These are phyloP conservation scores for Plasmodium malariae DNA, from an alignment of 169 alveolate species.

Conservation along the genomic window DNA sequence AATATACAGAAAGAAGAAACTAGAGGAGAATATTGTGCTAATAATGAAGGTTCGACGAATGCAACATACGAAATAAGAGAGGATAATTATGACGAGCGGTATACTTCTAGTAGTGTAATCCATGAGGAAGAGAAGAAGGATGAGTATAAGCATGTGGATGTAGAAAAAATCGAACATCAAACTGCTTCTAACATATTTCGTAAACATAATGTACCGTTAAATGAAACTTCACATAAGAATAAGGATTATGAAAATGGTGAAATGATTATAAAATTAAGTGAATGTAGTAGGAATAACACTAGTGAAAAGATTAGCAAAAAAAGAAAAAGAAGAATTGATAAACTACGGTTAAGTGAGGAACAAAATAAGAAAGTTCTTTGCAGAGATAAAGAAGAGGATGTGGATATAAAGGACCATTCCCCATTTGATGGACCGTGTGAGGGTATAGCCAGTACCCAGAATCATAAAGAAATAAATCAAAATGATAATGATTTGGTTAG, in stretches of 20 bases:
- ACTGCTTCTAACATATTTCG: not conserved
- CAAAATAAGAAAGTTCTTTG: not conserved
- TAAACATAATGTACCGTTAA: not conserved
- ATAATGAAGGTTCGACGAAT: not conserved
- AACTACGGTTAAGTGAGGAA: not conserved
- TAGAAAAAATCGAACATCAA: not conserved
- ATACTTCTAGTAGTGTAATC: no score
- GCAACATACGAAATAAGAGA: no score
- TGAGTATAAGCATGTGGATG: not conserved
- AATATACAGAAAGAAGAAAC: constrained; percentile 14
- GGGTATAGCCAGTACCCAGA: no score
- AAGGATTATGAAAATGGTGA: no score
- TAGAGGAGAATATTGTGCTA: not conserved
- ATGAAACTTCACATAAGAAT: not conserved
- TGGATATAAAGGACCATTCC: no score
- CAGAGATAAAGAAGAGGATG: not conserved
- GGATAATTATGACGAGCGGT: no score
- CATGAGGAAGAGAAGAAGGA: not conserved
- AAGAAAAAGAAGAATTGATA: not conserved
- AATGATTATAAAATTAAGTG: no score
- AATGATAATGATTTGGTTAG: no score
- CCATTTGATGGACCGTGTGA: no score
- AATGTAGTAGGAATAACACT: no score
- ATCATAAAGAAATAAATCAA: no score
- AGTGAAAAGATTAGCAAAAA: not conserved